Evolutionary conservation across 1,284 basidiomycete species (phyloP), one percentile per base, ranked within the genome.

Genomic region (Naganishia sp.): DNA sequence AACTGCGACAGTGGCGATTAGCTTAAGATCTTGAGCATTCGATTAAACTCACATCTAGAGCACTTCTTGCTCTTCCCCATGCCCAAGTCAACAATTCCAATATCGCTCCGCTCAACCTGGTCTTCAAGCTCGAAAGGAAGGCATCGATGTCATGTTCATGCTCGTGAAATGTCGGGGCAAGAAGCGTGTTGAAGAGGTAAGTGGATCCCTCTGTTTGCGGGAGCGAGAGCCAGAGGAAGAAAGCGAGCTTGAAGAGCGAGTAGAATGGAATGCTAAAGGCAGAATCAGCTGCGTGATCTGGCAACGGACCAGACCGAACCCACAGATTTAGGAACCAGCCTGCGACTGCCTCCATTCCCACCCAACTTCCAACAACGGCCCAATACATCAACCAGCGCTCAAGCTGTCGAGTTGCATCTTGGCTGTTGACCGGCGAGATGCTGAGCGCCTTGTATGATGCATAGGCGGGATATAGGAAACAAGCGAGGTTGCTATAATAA

Each of bases 131-230:
- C 25, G 72, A 76, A 64, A 90, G 84, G 70, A 86, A 83, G 2
- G 83, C 82, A 72, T 92, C 89, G 59, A 92, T 83, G 39, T 86
- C 83, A 4, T 78, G 79, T 75, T 91, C 88, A 73, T 91, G 86
- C 68, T 82, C 81, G 60, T 77, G 72, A 74, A 88, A 84, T 78
- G 87, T 86, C 0, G 90, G 90, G 52, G 85, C 83, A 16, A 91
- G 76, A 74, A 86, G 86, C 6, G 81, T 80, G 64, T 82, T 80
- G 79, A 88, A 92, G 65, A 92, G 79, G 79, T 86, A 89, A 1
- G 85, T 85, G 7, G 89, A 88, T 64, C 88, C 89, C 88, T 89
- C 84, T 3, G 85, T 87, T 79, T 89, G 87, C 15, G 89, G 88
- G 5, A 90, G 82, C 2, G 88, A 82, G 49, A 91, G 78, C 80